These are phyloP conservation scores for Microbotryum intermedium DNA, from an alignment of 1,284 basidiomycete species.

Conservation along the genomic window DNA sequence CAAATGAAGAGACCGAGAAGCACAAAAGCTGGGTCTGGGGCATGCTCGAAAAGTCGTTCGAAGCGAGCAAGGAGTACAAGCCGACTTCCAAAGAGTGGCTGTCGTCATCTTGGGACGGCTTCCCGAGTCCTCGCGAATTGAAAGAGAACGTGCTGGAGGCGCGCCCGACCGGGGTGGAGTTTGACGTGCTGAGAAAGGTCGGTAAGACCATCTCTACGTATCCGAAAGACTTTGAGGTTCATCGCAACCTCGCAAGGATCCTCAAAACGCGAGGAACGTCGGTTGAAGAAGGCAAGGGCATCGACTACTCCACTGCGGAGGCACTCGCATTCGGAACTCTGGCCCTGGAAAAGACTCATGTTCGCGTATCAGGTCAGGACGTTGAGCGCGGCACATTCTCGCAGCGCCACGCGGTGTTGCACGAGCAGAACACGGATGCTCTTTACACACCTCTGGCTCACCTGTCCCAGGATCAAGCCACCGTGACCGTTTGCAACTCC, in stretches of 20 bases:
- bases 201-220: conserved; percentile 78
- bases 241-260: conserved; percentile 92
- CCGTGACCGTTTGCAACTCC: conserved; percentile 93
- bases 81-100: conserved; percentile 94
- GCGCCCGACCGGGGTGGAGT: conserved; percentile 72
- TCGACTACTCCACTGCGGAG: conserved; percentile 99
- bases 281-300: conserved; percentile 79
- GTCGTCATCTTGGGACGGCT: conserved; percentile 94
- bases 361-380: conserved; percentile 95
- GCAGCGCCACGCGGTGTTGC: conserved; percentile 94
- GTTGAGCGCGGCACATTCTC: conserved; percentile 99
- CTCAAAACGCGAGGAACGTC: conserved; percentile 78
- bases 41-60: conserved; percentile 86
- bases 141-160: conserved; percentile 86
- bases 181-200: conserved; percentile 70
- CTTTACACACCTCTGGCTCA: conserved; percentile 86
- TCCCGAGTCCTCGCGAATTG: conserved; percentile 93
- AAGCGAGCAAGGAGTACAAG: conserved; percentile 85
- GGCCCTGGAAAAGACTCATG: conserved; percentile 84
- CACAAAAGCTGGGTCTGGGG: conserved; percentile 99
- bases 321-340: conserved; percentile 93
- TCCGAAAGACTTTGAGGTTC: conserved; percentile 77
- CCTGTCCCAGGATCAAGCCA: conserved; percentile 75
- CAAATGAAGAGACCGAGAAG: conserved; percentile 92
- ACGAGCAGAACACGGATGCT: conserved; percentile 88